Evolutionary conservation across 257 asterid genomes (phyloP).

Genomic region (Capsicum pubescens): DNA sequence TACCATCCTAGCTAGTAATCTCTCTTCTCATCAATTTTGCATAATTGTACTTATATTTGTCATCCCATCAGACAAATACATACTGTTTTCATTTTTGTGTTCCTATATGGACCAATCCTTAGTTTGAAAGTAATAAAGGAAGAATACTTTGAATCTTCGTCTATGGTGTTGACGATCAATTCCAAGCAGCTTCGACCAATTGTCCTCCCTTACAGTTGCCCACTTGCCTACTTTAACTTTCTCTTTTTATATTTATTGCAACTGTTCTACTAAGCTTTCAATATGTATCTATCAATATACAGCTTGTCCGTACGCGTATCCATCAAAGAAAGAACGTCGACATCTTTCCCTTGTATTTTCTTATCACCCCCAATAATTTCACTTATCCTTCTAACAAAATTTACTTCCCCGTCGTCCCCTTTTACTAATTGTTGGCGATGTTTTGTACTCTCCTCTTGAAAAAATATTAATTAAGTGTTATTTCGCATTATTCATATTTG

Average conservation of each 20-base stretch:
- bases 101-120: neutral
- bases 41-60: neutral
- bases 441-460: neutral
- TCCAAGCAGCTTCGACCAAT: conserved; percentile 12
- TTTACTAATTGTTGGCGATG: no score
- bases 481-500: no score
- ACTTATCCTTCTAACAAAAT: neutral
- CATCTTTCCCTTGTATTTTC: neutral
- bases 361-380: neutral
- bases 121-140: neutral
- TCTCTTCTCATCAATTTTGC: neutral
- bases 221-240: neutral
- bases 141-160: neutral
- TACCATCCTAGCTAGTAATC: no score
- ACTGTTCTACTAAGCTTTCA: neutral
- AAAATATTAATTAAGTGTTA: no score
- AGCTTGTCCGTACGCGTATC: neutral
- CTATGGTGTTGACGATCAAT: conserved; percentile 2
- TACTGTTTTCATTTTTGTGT: neutral
- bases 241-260: neutral
- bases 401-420: no score
- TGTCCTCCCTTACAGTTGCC: neutral
- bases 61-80: neutral
- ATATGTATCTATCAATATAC: neutral
- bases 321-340: neutral